These are phyloP conservation scores for Solanum medicagineum DNA, from an alignment of 257 asterid species.

Conservation along the genomic window DNA sequence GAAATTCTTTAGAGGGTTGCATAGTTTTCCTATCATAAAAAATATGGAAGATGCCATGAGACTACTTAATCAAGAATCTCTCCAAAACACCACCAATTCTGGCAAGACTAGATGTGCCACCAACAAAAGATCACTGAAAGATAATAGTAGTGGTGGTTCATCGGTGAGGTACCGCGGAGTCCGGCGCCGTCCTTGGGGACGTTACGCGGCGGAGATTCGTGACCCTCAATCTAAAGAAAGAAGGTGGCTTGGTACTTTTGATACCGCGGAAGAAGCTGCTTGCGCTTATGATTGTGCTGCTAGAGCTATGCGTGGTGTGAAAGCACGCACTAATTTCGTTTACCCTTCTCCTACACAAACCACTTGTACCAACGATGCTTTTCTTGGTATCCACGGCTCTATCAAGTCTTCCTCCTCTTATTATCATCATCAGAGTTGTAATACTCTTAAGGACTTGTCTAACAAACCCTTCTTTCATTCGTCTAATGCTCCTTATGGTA, in stretches of 20 bases:
- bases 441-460: neutral
- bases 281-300: conserved; percentile 92
- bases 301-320: conserved; percentile 85
- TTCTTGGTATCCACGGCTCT: neutral
- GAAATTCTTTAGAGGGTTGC: neutral
- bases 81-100: conserved; percentile 1
- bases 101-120: conserved; percentile 19
- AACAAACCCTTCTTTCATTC: neutral
- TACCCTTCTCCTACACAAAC: conserved; percentile 34
- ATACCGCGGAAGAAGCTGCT: conserved; percentile 93
- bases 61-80: conserved; percentile 36
- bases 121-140: conserved; percentile 40
- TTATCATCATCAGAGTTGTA: neutral
- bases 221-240: conserved; percentile 84
- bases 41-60: conserved; percentile 82
- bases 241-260: conserved; percentile 90
- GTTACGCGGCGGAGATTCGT: conserved; percentile 87
- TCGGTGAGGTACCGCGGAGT: conserved; percentile 74
- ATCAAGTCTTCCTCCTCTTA: neutral
- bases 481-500: conserved; percentile 3
- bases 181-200: conserved; percentile 97
- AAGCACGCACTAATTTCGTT: conserved; percentile 73
- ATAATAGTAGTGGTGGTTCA: conserved; percentile 1
- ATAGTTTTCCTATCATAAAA: neutral
- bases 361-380: neutral